Evolutionary conservation across 495 filamentous ascomycete genomes (phyloP).

Genomic region (Penicillium riverlandense): DNA sequence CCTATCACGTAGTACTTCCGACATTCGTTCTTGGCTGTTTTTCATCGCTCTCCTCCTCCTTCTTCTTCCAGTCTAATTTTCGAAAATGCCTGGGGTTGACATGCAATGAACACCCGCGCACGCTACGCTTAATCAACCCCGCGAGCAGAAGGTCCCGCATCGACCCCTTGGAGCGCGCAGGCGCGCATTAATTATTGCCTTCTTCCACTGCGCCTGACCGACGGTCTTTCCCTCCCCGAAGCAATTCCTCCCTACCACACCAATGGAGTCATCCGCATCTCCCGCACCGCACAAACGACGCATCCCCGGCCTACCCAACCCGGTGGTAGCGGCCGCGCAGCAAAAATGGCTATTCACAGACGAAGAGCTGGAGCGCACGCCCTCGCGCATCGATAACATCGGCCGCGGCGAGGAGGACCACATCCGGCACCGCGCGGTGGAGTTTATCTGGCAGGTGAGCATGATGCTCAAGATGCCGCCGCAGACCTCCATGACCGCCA

Average conservation of each 20-base stretch:
- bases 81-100: neutral
- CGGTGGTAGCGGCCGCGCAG: slow-evolving; percentile 46
- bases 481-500: slow-evolving; percentile 84
- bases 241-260: neutral
- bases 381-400: slow-evolving; percentile 80
- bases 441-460: slow-evolving; percentile 92
- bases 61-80: neutral
- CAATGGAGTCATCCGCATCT: slow-evolving; percentile 27
- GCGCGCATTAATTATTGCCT: slow-evolving; percentile 6
- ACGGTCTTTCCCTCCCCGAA: neutral
- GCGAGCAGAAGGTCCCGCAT: neutral
- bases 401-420: slow-evolving; percentile 65
- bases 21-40: neutral
- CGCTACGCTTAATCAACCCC: slow-evolving; percentile 3
- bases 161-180: slow-evolving; percentile 7
- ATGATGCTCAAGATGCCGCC: slow-evolving; percentile 90
- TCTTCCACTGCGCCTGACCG: neutral
- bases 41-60: neutral
- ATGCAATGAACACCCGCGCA: slow-evolving; percentile 19
- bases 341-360: slow-evolving; percentile 86
- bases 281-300: slow-evolving; percentile 26
- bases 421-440: slow-evolving; percentile 79
- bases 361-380: slow-evolving; percentile 72
- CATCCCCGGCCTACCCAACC: slow-evolving; percentile 41
- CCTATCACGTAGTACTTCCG: neutral